phyloP scores from a whole-genome alignment of 768 basidiomycete genomes.

The Antrodiella citrinella region DNA sequence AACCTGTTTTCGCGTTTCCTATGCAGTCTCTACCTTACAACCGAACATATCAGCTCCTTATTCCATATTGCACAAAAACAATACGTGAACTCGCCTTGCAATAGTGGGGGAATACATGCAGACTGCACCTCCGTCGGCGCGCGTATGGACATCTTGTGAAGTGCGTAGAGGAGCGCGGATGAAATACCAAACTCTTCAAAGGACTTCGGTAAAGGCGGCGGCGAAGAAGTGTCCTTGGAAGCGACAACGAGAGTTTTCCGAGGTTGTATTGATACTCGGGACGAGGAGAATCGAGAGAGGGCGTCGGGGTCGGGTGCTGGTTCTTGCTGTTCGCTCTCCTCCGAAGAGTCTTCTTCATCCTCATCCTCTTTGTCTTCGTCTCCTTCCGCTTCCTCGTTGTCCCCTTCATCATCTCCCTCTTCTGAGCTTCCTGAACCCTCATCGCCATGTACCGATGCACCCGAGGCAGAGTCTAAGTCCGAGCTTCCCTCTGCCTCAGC shows the following conservation, averaged over 20 bases:
- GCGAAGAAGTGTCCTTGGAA: slow-evolving; percentile 1
- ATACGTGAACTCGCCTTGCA: slow-evolving; percentile 49
- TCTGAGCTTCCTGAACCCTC: slow-evolving; percentile 1
- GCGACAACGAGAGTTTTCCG: slow-evolving; percentile 8
- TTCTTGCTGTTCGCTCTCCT: slow-evolving; percentile 5
- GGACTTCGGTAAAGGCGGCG: slow-evolving; percentile 18
- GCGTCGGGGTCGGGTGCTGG: background rate
- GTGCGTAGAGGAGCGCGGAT: slow-evolving; percentile 47
- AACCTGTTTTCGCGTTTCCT: slow-evolving; percentile 96
- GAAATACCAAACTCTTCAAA: slow-evolving; percentile 59
- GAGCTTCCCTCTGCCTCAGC: slow-evolving; percentile 16
- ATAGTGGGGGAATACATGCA: slow-evolving; percentile 82
- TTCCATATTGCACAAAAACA: no score
- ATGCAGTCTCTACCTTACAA: slow-evolving; percentile 85
- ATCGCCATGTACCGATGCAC: slow-evolving; percentile 6
- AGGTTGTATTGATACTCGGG: slow-evolving; percentile 15
- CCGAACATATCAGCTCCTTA: slow-evolving; percentile 12
- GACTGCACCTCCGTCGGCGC: slow-evolving; percentile 82
- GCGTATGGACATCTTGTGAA: slow-evolving; percentile 78
- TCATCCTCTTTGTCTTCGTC: slow-evolving; percentile 7
- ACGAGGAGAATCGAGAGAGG: background rate
- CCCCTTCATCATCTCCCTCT: background rate
- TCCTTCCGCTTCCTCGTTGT: slow-evolving; percentile 15
- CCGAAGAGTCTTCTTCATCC: slow-evolving; percentile 6
- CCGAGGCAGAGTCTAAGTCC: slow-evolving; percentile 5